Base-by-base conservation (phyloP, 495 filamentous ascomycete species). In the Aspergillus olivimuriae region DNA sequence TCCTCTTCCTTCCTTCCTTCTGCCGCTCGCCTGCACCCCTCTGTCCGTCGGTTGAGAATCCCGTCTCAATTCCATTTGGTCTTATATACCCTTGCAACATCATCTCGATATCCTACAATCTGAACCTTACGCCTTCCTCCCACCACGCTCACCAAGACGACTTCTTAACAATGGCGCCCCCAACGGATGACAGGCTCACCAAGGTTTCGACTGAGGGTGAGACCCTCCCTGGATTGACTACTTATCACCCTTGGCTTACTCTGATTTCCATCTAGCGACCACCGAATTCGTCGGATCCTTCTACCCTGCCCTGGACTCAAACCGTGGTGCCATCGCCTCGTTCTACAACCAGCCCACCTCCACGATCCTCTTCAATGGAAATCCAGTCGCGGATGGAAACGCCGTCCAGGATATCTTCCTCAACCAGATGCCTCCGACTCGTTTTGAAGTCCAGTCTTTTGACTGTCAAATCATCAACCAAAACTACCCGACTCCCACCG, bases 401-500 rank as follows among this genome's bases (percentile, higher is more conserved):
- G 70, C 70, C 1, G 73, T 86, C 31, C 77, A 83, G 33, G 66
- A 71, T 4, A 73, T 81, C 19, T 82, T 82, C 44, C 63, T 76
- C 39, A 74, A 76, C 16, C 65, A 80, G 46, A 84, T 84, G 76
- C 77, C 82, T 1, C 52, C 61, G 12, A 53, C 76, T 0, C 63
- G 72, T 39, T 83, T 86, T 59, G 81, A 86, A 34, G 69, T 85
- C 3, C 76, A 82, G 50, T 74, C 70, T 5, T 81, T 76, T 44
- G 84, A 92, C 60, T 81, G 76, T 55, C 85, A 89, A 39, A 75
- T 87, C 32, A 65, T 92, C 51, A 88, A 89, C 62, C 72, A 72
- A 15, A 72, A 75, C 46, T 85, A 78, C 63, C 66, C 68, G 5
- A 63, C 66, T 11, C 43, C 50, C 6, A 68, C 61, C 1, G 57